Evolutionary conservation across 78 protist genomes (phyloP), one percentile per base, ranked within the genome.

Genomic region (Chrysochromulina tobinii): DNA sequence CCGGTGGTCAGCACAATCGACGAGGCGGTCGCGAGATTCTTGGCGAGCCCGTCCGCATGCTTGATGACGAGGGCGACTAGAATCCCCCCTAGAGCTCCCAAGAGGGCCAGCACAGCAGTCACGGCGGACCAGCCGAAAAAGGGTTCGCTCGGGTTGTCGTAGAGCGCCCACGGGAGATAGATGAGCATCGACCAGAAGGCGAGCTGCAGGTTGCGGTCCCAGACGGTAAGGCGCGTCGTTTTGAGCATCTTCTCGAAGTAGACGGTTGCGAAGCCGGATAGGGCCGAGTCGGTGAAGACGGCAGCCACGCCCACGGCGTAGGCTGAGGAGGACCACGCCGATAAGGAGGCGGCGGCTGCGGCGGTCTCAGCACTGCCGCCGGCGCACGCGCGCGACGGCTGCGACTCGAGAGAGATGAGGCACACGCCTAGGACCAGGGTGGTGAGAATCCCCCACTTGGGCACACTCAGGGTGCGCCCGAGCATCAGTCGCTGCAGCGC

Each of bases 201-300:
- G 64, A 79, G 87, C 87, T 79, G 87, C 64, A 79, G 38, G 87
- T 79, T 79, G 14, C 87, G n/a, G 38, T 79, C 59, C 87, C 87
- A 79, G n/a, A 79, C 0, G 15, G 87, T 9, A 17, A 79, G 87
- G 51, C 64, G 2, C 14, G 87, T 79, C 15, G 64, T 11, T 48
- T 79, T 79, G 64, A 79, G 14, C 38, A 79, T 64, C 87, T 54
- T 53, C 61, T 79, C 87, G 11, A 79, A 79, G 61, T 79, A 79
- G 51, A 79, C 61, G 87, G 1, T 79, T 6, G 64, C 11, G 3
- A 79, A 38, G 15, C 64, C 87, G 0, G 64, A 54, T 3, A 79
- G 64, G 18, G 3, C 17, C 87, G 87, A 38, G 23, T 79, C 87
- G 38, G 11, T 6, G 15, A 25, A 1, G 27, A 79, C 87, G 15